Evolutionary conservation across 2,329 filamentous ascomycete genomes (phyloP), one percentile per base, ranked within the genome.

Genomic region (Calonectria hongkongensis): DNA sequence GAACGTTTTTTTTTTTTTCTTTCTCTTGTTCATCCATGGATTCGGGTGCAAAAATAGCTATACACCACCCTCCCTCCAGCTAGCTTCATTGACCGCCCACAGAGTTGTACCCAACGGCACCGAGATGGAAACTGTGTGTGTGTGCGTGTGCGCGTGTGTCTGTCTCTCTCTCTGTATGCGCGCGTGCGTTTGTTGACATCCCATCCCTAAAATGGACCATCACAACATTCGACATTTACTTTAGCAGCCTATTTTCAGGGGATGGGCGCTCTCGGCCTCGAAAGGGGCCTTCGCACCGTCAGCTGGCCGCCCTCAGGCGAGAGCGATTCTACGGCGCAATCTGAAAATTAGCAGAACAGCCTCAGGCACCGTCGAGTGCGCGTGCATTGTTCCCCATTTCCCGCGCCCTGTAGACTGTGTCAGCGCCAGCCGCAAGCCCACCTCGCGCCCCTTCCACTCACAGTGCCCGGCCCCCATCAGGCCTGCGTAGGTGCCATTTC

Each of bases 361-460:
- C 77, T 79, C 76, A 79, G 77, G 78, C 77, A 79, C 75, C 66
- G 7, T 60, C 43, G 41, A 60, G 73, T 67, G 72, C 75, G 71
- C 74, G 71, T 75, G 74, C 77, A 45, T 71, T 74, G 65, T 60
- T 66, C 66, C 58, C 67, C 70, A 71, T 76, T 71, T 74, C 76
- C 76, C 73, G 21, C n/a, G 47, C 62, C 63, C 63, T 54, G 63
- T 54, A 39, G 63, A 18, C 47, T 66, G 63, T 66, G 47, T 66
- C 63, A 58, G 60, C 71, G 77, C 72, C 65, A 67, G 39, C 50
- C 75, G 56, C 48, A 71, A 78, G 54, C 77, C 77, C 77, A 63
- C 41, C 39, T 47, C 39, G 39, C 58, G 39, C 65, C 65, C 78
- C 77, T 78, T 78, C 74, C 70, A 65, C 58, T 75, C 70, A 65